phyloP scores from a whole-genome alignment of 2,329 filamentous ascomycete species.

The Phyllachora maydis region DNA sequence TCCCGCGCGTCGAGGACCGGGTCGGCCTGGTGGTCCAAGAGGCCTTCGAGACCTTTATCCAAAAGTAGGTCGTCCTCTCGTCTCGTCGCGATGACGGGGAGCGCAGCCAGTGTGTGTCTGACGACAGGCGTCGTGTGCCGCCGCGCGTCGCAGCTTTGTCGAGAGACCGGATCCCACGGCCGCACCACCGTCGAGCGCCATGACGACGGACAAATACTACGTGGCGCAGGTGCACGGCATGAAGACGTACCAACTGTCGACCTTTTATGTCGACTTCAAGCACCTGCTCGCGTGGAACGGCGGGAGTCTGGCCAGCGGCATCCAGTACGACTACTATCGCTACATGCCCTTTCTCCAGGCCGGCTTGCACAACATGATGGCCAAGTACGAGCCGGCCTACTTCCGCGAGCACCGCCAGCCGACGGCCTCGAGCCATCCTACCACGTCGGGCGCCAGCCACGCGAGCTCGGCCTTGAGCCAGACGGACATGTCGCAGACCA shows the following conservation, averaged over 20 bases:
- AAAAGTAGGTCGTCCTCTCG: conserved; percentile 32
- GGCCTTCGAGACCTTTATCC: conserved; percentile 62
- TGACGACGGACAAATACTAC: conserved; percentile 66
- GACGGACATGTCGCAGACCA: conserved; percentile 46
- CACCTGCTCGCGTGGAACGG: conserved; percentile 64
- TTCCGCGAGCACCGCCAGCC: conserved; percentile 84
- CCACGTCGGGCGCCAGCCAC: conserved; percentile 45
- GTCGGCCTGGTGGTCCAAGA: conserved; percentile 56
- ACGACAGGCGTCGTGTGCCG: too few species aligned
- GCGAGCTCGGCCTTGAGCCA: conserved; percentile 39
- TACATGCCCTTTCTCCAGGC: conserved; percentile 82
- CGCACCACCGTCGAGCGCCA: conserved; percentile 44
- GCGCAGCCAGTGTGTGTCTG: conserved; percentile 1
- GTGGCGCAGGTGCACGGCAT: conserved; percentile 67
- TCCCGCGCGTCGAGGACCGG: conserved; percentile 56
- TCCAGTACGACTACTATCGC: conserved; percentile 83
- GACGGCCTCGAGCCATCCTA: conserved; percentile 49
- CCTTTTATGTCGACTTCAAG: conserved; percentile 70
- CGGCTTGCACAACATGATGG: conserved; percentile 79
- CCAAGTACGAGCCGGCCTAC: conserved; percentile 85
- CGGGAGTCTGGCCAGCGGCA: conserved; percentile 64
- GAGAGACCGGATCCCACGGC: conserved; percentile 47
- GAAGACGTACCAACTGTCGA: conserved; percentile 55
- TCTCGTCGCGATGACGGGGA: background rate
- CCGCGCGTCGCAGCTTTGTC: conserved; percentile 34